These are phyloP conservation scores for Haplosporangium gracile DNA, from an alignment of 192 early-diverging fungal species.

Conservation along the genomic window DNA sequence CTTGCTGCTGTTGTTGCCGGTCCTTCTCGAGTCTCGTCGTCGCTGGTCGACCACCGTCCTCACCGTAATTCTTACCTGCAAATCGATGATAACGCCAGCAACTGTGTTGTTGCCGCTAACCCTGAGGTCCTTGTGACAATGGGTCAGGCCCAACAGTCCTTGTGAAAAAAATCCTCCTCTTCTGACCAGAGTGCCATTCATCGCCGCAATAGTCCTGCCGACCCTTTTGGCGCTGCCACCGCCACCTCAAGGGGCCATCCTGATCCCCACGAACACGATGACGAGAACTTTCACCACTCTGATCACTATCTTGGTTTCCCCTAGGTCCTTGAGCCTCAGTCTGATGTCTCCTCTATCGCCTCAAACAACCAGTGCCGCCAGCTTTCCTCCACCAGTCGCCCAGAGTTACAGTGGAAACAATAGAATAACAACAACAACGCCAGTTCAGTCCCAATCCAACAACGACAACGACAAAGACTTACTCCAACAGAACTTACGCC, in stretches of 20 bases:
- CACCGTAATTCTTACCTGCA: not conserved
- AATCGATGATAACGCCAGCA: not conserved
- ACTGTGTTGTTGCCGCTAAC: not conserved
- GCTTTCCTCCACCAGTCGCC: no score
- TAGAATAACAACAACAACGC: not conserved
- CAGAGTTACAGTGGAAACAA: not conserved
- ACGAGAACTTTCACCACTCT: not conserved
- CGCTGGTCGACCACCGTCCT: not conserved
- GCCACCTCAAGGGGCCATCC: not conserved
- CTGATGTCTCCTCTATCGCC: not conserved
- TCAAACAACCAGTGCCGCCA: not conserved
- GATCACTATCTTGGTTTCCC: not conserved
- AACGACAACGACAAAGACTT: not conserved
- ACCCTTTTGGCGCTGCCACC: not conserved
- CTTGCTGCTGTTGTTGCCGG: not conserved
- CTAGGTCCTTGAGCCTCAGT: not conserved
- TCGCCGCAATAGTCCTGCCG: no score
- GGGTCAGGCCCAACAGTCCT: not conserved
- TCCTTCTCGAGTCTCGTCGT: not conserved
- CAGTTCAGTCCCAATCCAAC: no score
- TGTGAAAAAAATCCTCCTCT: not conserved
- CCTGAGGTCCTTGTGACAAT: not conserved
- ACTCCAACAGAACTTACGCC: not conserved
- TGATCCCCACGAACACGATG: not conserved
- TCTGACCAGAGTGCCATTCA: not conserved